Base-by-base conservation (phyloP, 2,329 filamentous ascomycete species). In the Podosphaera fusca region DNA sequence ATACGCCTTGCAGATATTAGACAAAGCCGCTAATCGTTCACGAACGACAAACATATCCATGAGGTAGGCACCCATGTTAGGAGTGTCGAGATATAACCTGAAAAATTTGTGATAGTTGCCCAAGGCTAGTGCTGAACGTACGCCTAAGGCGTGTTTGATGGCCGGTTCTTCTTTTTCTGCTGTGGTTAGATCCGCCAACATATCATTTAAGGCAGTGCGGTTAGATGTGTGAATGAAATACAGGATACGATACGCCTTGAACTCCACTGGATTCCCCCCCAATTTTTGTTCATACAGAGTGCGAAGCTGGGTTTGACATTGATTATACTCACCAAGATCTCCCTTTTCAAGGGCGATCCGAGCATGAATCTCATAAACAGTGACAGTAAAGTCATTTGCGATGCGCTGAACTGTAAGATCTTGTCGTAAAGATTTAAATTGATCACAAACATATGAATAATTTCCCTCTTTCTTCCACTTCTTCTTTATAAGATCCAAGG, bases 321-420 rank as follows among this genome's bases (percentile, higher is more conserved):
- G 92, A 75, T 98, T 98, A 92, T 98, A 98, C 92, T 98, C 92
- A 98, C 92, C 90, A 75, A 96, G 80, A 76, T 98, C 92, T 73
- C 86, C 88, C 78, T 94, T 95, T 72, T 98, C 90, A 71, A 98
- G 76, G 63, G 92, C 92, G 72, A 98, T 96, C 60, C 92, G 84
- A 61, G 90, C 92, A 72, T 98, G 92, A 60, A 90, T 94, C 73
- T 98, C 92, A 71, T 98, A 98, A 53, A 95, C 92, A 61, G 79
- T 84, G 61, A 96, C 89, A 33, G 92, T 96, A 69, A 98, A 96
- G 56, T 94, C 86, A 70, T 88, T 95, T 72, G 87, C 89, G 73
- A 98, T 88, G 67, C 87, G 90, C 71, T 98, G 92, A 57, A 98
- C 92, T 45, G 92, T 98, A 69, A 98, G 77, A 74, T 98, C 92